A percentile compares a stretch with the other conserved stretches of the same genome.
These are phyloP conservation scores for Cucumis sativus DNA, from an alignment of 306 rosid genomes.

Conservation along the genomic window Cucumber_9930_V3 NC_026660.2:4930001-4930500, in stretches of 20 bases:
- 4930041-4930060: not conserved
- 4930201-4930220: constrained; percentile 98
- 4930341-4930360: not conserved
- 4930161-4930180: constrained; percentile 62
- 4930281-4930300: not conserved
- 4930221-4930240: constrained; percentile 99
- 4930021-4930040: not conserved
- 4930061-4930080: not conserved
- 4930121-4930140: constrained; percentile 71
- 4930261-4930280: not conserved
- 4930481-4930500: not conserved
- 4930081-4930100: not conserved
- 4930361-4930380: not conserved
- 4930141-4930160: constrained; percentile 46
- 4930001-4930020: no score
- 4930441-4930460: not conserved
- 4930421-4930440: not conserved
- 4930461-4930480: not conserved
- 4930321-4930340: not conserved
- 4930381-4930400: not conserved
- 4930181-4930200: constrained; percentile 85
- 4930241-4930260: constrained; percentile 58
- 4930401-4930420: not conserved
- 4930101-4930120: constrained; percentile 6
- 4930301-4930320: no score